Base-by-base conservation (phyloP, 768 basidiomycete species). In the Trametes cubensis region DNA sequence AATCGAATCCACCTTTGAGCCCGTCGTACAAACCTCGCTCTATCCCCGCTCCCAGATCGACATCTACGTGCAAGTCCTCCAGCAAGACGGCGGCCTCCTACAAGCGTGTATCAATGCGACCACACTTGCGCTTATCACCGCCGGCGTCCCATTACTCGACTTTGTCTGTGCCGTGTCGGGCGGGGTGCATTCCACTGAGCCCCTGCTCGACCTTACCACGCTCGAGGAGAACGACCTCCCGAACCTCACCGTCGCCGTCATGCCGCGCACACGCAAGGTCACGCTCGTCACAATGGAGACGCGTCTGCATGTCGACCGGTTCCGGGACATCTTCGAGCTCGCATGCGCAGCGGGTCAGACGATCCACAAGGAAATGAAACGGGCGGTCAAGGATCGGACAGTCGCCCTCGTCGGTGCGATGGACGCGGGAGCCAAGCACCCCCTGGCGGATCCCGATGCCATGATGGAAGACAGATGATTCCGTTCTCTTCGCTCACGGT, bases 11-110 rank as follows among this genome's bases (percentile, higher is more conserved):
- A 98, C 97, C 0, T 98, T 99, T 72, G 96, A 98, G 71, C 94
- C 95, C 44, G 94, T 96, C 58, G 85, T 99, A 23, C 91, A 94
- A 72, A 90, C 91, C 7, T 83, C 82, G 62, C 83, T 99, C 49
- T 98, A 97, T 76, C 96, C 96, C 21, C 88, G 97, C 51, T 92
- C 92, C 28, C 66, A 95, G 73, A 97, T 99, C 73, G 93, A 96
- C 76, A 88, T 99, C 62, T 92, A 88, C 74, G 81, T 99, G 7
- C 94, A 96, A 73, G 88, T 99, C 28, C 78, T 97, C 41, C 92
- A 97, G 67, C 91, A 95, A 71, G 97, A 99, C 69, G 97, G 97
- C 42, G 92, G 92, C 0, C 79, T 98, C 44, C 64, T 70, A 39
- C 67, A 66, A 39, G 87, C 95, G 6, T 90, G 93, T 66, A 92